phyloP scores from a whole-genome alignment of 1,284 basidiomycete species.

The Pisolithus thermaeus region DNA sequence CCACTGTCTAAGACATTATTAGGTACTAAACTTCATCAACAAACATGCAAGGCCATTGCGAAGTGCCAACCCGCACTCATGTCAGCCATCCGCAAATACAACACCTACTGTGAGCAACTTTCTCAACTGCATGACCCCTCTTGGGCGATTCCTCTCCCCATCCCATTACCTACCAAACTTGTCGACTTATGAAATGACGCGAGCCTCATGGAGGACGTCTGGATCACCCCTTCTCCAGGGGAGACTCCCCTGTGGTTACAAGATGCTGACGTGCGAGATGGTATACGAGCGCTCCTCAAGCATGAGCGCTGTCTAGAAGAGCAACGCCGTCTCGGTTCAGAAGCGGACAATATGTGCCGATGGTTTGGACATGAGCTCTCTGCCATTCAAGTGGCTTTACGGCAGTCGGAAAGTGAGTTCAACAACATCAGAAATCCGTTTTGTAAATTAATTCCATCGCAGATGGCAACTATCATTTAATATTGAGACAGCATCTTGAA shows the following conservation, averaged over 20 bases:
- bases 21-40: conserved; percentile 37
- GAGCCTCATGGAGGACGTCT: conserved; percentile 34
- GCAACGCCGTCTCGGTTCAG: conserved; percentile 10
- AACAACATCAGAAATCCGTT: neutral
- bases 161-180: conserved; percentile 25
- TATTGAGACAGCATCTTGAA: conserved; percentile 6
- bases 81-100: conserved; percentile 14
- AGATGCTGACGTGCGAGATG: conserved; percentile 25
- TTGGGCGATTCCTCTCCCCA: conserved; percentile 30
- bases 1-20: neutral
- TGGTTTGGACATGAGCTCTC: conserved; percentile 17
- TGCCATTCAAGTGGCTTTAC: conserved; percentile 13
- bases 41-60: conserved; percentile 17
- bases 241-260: conserved; percentile 30
- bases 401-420: conserved; percentile 5
- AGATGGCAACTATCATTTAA: conserved; percentile 4
- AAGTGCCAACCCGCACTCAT: conserved; percentile 31
- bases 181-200: conserved; percentile 23
- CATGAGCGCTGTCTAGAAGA: conserved; percentile 27
- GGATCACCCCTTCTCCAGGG: conserved; percentile 23
- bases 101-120: conserved; percentile 28
- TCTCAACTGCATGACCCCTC: conserved; percentile 15
- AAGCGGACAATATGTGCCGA: conserved; percentile 9
- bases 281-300: conserved; percentile 28
- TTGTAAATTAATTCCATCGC: neutral